Base-by-base conservation (phyloP, 2,329 filamentous ascomycete species). In the Amauroascus niger region DNA sequence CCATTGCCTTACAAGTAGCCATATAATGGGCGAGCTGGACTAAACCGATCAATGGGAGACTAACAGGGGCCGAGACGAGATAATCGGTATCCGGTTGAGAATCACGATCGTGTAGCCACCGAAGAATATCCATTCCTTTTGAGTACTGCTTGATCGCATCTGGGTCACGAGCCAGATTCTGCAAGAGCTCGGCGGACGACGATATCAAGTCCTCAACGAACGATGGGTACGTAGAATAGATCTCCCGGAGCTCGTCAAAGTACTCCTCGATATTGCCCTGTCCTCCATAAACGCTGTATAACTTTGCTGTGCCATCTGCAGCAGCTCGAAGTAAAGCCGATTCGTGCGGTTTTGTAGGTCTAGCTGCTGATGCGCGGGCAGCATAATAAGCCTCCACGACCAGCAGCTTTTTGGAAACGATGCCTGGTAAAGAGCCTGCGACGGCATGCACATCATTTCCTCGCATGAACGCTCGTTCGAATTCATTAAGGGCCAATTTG, bases 261-360 rank as follows among this genome's bases (percentile, higher is more conserved):
- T 98, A 98, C 74, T 98, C 94, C 72, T 98, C 91, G 59, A 98
- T 97, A 71, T 98, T 98, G 63, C 93, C 93, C 70, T 98, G 93
- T 6, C 93, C 93, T 56, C 93, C 93, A 62, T 97, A 95, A 58
- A 98, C 89, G 60, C 84, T 90, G 75, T 95, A 98, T 56, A 98
- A 81, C 63, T 82, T 84, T 52, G 90, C 90, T 53, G 84, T 83
- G 58, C 82, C 84, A 58, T 96, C 90, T 45, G 86, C 83, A 8
- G 88, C 88, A 49, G 93, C 91, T 61, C 93, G 82, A 66, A 96
- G 81, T 45, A 98, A 79, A 33, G 93, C 94, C 39, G 94, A 97
- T 68, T 95, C 87, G 69, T 98, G 91, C 26, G 88, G 81, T 73
- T 89, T 90, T 67, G 96, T 91, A 50, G 87, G 81, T 63, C 93